Conservation (phyloP, 192 early-diverging fungal genomes). For the Entomortierella lignicola region DNA sequence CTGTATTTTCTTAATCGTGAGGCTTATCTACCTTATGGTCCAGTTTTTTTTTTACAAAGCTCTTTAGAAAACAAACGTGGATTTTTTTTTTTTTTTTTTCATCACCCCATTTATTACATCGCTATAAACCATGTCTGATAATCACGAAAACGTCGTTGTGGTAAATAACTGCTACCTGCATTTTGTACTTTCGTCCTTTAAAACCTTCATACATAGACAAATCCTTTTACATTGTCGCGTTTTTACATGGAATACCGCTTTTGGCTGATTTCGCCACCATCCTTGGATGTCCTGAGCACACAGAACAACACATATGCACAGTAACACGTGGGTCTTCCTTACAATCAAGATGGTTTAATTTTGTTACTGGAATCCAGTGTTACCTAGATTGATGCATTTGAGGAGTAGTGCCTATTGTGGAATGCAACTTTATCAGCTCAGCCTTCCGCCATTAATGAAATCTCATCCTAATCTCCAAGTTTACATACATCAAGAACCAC, state of each 20-base stretch:
- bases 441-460: too few relatives aligned
- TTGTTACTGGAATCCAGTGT: background rate
- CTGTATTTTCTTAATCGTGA: too few relatives aligned
- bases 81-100: background rate
- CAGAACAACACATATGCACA: background rate
- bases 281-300: background rate
- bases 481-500: too few relatives aligned
- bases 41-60: constrained; percentile 4
- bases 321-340: background rate
- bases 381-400: background rate
- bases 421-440: too few relatives aligned
- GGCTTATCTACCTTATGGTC: too few relatives aligned
- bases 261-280: background rate
- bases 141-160: constrained; percentile 42
- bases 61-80: background rate
- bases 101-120: constrained; percentile 12
- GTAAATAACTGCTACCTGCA: constrained; percentile 4
- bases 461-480: too few relatives aligned
- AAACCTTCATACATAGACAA: background rate
- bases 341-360: background rate
- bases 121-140: constrained; percentile 40
- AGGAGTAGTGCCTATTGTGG: too few relatives aligned
- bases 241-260: background rate
- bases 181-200: background rate
- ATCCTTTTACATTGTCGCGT: background rate